Percentiles rank a stretch among this genome's conserved stretches.
Evolutionary conservation across 2,329 filamentous ascomycete species (phyloP).

Genomic region (Aspergillus chevalieri): DNA sequence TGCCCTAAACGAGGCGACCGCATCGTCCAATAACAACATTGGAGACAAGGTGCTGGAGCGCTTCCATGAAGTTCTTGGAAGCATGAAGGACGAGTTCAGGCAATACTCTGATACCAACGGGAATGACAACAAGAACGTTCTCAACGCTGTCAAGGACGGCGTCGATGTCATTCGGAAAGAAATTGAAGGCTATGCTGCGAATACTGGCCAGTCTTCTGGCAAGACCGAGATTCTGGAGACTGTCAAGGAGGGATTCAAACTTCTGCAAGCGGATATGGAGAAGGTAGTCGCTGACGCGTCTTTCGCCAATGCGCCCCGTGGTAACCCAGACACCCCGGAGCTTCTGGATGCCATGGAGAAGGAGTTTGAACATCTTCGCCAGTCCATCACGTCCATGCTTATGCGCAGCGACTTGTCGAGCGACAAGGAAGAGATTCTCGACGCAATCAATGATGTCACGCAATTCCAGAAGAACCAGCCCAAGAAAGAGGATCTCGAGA

Average conservation of each 20-base stretch:
- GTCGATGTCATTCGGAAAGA: constrained; percentile 73
- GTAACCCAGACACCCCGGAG: constrained; percentile 55
- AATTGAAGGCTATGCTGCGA: constrained; percentile 75
- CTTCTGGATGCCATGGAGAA: constrained; percentile 70
- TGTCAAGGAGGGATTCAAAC: constrained; percentile 56
- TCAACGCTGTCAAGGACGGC: constrained; percentile 82
- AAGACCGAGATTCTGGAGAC: constrained; percentile 75
- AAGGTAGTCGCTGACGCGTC: constrained; percentile 44
- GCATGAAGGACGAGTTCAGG: constrained; percentile 62
- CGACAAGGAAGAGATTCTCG: constrained; percentile 57
- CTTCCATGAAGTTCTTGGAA: constrained; percentile 54
- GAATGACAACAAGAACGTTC: constrained; percentile 77
- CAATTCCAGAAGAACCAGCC: constrained; percentile 32
- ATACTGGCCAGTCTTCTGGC: constrained; percentile 59
- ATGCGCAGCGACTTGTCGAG: constrained; percentile 52
- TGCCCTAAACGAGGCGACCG: constrained; percentile 49
- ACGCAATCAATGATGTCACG: constrained; percentile 50
- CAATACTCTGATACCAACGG: constrained; percentile 74
- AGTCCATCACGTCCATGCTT: constrained; percentile 66
- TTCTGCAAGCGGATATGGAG: constrained; percentile 54
- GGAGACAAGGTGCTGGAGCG: constrained; percentile 56
- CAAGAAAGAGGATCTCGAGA: constrained; percentile 27
- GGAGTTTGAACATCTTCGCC: constrained; percentile 75
- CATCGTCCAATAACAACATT: constrained; percentile 45
- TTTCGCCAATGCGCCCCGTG: constrained; percentile 23